phyloP scores from a whole-genome alignment of 768 basidiomycete genomes.

The Megacollybia marginata region DNA sequence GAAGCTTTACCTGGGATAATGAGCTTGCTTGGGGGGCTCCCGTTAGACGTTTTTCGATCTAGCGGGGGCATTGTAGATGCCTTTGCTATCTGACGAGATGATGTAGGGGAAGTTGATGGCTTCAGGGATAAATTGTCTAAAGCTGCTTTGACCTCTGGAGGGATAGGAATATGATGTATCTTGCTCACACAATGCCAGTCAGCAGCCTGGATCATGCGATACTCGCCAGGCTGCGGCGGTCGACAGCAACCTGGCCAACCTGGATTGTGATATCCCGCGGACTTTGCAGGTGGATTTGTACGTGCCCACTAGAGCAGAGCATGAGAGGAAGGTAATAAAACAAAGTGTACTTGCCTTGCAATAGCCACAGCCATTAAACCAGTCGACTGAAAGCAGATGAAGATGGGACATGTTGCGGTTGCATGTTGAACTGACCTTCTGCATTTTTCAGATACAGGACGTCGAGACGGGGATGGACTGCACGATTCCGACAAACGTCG shows the following conservation, averaged over 20 bases:
- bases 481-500: slow-evolving; percentile 70
- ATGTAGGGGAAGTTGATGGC: slow-evolving; percentile 17
- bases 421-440: slow-evolving; percentile 51
- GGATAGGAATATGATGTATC: slow-evolving; percentile 69
- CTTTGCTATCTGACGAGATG: slow-evolving; percentile 25
- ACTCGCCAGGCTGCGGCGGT: slow-evolving; percentile 54
- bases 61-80: slow-evolving; percentile 21
- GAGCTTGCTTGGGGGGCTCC: slow-evolving; percentile 35
- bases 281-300: slow-evolving; percentile 42
- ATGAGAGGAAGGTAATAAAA: slow-evolving; percentile 17
- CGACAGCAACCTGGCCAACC: slow-evolving; percentile 91
- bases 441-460: slow-evolving; percentile 79
- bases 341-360: slow-evolving; percentile 60
- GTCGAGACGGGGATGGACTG: slow-evolving; percentile 68
- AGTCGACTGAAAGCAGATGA: slow-evolving; percentile 45
- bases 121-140: slow-evolving; percentile 45
- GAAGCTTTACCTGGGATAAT: slow-evolving; percentile 21
- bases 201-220: slow-evolving; percentile 54
- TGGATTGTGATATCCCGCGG: slow-evolving; percentile 54
- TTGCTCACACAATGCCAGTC: slow-evolving; percentile 79
- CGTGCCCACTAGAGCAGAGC: slow-evolving; percentile 57
- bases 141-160: slow-evolving; percentile 60
- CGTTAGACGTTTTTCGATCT: slow-evolving; percentile 40
- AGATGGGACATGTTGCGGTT: slow-evolving; percentile 12
- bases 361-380: slow-evolving; percentile 82